Evolutionary conservation across 1,284 basidiomycete genomes (phyloP), one percentile per base, ranked within the genome.

Genomic region (Leccinum pachyderme): DNA sequence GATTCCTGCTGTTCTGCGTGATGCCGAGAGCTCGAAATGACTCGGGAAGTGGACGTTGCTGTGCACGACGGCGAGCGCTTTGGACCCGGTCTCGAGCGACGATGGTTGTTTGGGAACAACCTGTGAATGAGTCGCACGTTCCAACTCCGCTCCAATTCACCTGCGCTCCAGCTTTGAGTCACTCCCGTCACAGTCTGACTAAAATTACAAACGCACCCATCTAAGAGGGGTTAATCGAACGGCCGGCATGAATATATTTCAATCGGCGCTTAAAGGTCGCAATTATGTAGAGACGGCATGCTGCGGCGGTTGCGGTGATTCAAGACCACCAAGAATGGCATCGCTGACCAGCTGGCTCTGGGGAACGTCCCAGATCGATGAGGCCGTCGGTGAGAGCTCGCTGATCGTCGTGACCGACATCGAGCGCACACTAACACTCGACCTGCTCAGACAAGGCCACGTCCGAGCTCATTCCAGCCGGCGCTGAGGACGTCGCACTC

Each of bases 401-500:
- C 7, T 48, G 31, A n/a, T 25, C 27, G n/a, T 28, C 18, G 47
- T 41, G 35, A 5, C 27, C 5, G 37, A 51, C 47, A 43, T 51
- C 37, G 51, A 31, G 33, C 31, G 33, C 46, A 11, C 25, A 6
- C 7, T 46, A 9, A 47, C 25, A 7, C 48, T 52, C 22, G 45
- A 33, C 1, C 9, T 8, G 5, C 9, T 8, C 37, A 93, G 93
- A 95, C 75, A 94, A 92, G 75, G 91, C 92, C 43, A 96, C 94
- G 24, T 94, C 93, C 12, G 92, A 95, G 71, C 79, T 94, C 31
- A 75, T 94, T 50, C 92, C 93, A 41, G 77, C 81, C 51, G 90
- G 89, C 47, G 73, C 82, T 52, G 93, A 96, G 71, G 95, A 98
- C 72, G 95, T 98, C 45, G 92, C 93, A 3, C 80, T 95, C 61